Base-by-base conservation (phyloP, 345 rosid species). In the Clarkia xantiana region DNA sequence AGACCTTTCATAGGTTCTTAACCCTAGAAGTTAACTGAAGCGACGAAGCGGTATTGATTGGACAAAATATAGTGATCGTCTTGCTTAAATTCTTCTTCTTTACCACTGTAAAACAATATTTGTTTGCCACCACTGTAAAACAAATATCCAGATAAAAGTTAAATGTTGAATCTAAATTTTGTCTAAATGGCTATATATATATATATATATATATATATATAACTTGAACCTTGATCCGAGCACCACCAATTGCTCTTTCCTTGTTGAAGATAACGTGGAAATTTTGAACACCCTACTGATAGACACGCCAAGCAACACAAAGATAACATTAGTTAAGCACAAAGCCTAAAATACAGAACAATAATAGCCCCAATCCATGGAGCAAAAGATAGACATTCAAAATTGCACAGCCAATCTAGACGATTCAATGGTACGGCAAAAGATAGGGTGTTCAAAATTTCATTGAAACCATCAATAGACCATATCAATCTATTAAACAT, bases 181-280 rank as follows among this genome's bases (percentile, higher is more conserved):
- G 98, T 74, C 84, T 81, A 69, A 91, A 91, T 42, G 98, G 98
- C 96, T 93, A 91, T 65, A 91, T 91, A 74, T 91, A 91, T 49
- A 91, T 96, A n/a, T n/a, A n/a, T n/a, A n/a, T n/a, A n/a, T n/a
- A n/a, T n/a, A n/a, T n/a, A n/a, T n/a, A n/a, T n/a, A n/a, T n/a
- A 73, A 96, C 98, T 75, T 86, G 96, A 53, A 86, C 83, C 65
- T 81, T 79, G 61, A 91, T 79, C 65, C 78, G 94, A 52, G 98
- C 86, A 58, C 98, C 93, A 25, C 89, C 93, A 54, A 84, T 89
- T 71, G 81, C 81, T 65, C 78, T 89, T 53, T 80, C 77, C 45
- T 83, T 86, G 72, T 86, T 86, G 67, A 81, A 86, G 34, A 81
- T 93, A 52, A 83, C 93, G 72, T 83, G 96, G 76, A 91, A 91